Base-by-base conservation (phyloP, 2,329 filamentous ascomycete species). In the Ophiostoma australiae region DNA sequence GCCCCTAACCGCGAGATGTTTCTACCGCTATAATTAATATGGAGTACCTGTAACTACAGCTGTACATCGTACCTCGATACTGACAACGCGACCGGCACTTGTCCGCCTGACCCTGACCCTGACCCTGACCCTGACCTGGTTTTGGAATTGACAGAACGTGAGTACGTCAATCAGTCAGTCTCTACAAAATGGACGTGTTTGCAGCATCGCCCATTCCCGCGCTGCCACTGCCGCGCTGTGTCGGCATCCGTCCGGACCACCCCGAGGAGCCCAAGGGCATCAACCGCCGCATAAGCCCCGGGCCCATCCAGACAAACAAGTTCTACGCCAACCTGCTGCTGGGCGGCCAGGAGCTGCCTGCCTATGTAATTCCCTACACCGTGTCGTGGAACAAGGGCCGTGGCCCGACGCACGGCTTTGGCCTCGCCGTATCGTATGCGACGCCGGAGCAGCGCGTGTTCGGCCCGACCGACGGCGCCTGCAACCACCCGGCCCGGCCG, bases 251-350 rank as follows among this genome's bases (percentile, higher is more conserved):
- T 37, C 75, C 80, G 27, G 86, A 89, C 73, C 89, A 91, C 74
- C 89, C 89, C 0, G 86, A 86, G 37, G 80, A 84, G 37, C 66
- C 66, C 66, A 41, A 48, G 66, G 66, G 63, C 63, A 39, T 67
- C 39, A 41, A 67, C 66, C 66, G 66, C 37, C 66, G 15, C 41
- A 78, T 81, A 20, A 75, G 2, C 11, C 66, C 79, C 1, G 77
- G 78, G 0, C 87, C 89, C 3, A 80, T 92, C 68, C 83, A 87
- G 69, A 94, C 91, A 35, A 94, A 94, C 82, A 94, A 92, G 76
- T 94, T 93, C 78, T 92, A 91, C 76, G 85, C 89, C 75, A 95
- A 95, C 76, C 88, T 95, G 74, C 93, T 93, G 78, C 83, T 97
- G 0, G 90, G 88, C 3, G 84, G 84, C 61, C 93, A 97, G 78